Evolutionary conservation across 352 stramenopile species (phyloP).

Genomic region (Phytophthora tentaculata): DNA sequence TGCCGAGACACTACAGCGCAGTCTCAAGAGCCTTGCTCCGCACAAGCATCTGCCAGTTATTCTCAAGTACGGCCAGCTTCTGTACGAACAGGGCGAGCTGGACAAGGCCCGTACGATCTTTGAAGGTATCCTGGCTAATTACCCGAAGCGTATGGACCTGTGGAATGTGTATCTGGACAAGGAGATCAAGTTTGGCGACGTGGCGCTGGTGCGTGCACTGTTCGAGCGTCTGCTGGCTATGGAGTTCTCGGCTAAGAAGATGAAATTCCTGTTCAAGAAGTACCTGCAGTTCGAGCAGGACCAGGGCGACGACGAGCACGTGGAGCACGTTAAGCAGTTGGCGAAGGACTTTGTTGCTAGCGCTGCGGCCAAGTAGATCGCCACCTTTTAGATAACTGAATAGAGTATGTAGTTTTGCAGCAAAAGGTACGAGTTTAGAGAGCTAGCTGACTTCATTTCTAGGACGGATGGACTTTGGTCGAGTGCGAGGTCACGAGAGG

Average conservation of each 20-base stretch:
- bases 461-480: slow-evolving; percentile 36
- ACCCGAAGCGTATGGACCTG: slow-evolving; percentile 96
- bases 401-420: slow-evolving; percentile 49
- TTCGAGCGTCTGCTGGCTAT: slow-evolving; percentile 93
- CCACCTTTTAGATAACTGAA: slow-evolving; percentile 33
- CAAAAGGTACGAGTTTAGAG: slow-evolving; percentile 2
- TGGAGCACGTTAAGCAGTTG: slow-evolving; percentile 94
- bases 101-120: slow-evolving; percentile 97
- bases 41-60: slow-evolving; percentile 96
- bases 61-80: slow-evolving; percentile 95
- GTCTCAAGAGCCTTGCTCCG: slow-evolving; percentile 90
- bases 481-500: slow-evolving; percentile 17
- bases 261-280: slow-evolving; percentile 99
- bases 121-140: slow-evolving; percentile 93
- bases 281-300: slow-evolving; percentile 94
- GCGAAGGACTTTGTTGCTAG: slow-evolving; percentile 93
- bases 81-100: slow-evolving; percentile 93
- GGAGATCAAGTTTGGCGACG: slow-evolving; percentile 94
- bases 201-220: slow-evolving; percentile 85
- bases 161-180: slow-evolving; percentile 98
- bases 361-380: slow-evolving; percentile 54
- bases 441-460: neutral
- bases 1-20: slow-evolving; percentile 91
- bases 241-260: slow-evolving; percentile 97
- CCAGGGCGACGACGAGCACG: slow-evolving; percentile 86